Base-by-base conservation (phyloP, 768 basidiomycete genomes). In the Suillus spraguei region DNA sequence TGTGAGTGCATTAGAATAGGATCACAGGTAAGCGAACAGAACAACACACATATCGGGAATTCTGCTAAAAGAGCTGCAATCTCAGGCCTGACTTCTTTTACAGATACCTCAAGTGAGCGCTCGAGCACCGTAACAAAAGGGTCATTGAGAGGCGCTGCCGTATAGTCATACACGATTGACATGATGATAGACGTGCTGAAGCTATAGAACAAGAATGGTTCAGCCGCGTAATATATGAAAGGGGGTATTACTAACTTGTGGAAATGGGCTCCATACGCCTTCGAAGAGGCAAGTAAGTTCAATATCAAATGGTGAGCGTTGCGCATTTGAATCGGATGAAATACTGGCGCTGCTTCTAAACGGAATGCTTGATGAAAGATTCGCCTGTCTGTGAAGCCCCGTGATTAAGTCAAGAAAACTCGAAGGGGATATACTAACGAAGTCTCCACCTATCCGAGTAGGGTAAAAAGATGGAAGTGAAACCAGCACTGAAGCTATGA, bases 331-430 rank as follows among this genome's bases (percentile, higher is more conserved):
- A 74, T 65, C 5, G 78, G 75, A 44, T 66, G 67, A 60, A 75
- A 81, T 33, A 68, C 64, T 8, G 63, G 35, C 3, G 68, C 67
- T 3, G 74, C 72, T 36, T 70, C 72, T 10, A 68, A 65, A 17
- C 68, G 69, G 66, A 81, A 78, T 10, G 71, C 70, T 54, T 80
- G 78, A 32, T 81, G 79, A 56, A 75, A 75, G 17, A 79, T 50
- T 38, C 74, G 67, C 32, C 79, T 67, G 11, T 55, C 52, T 61
- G 13, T n/a, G 10, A 24, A 61, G 38, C 38, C 13, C 20, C 20
- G 10, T 7, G 2, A 59, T n/a, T 20, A 59, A n/a, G 24, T 14
- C 60, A 36, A n/a, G 14, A 35, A 1, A 41, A n/a, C 20, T 46
- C 35, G 17, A 28, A 16, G 13, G 28, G 47, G 32, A 16, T n/a